Conservation (phyloP, 2,329 filamentous ascomycete species). For the Hymenoscyphus linearis region DNA sequence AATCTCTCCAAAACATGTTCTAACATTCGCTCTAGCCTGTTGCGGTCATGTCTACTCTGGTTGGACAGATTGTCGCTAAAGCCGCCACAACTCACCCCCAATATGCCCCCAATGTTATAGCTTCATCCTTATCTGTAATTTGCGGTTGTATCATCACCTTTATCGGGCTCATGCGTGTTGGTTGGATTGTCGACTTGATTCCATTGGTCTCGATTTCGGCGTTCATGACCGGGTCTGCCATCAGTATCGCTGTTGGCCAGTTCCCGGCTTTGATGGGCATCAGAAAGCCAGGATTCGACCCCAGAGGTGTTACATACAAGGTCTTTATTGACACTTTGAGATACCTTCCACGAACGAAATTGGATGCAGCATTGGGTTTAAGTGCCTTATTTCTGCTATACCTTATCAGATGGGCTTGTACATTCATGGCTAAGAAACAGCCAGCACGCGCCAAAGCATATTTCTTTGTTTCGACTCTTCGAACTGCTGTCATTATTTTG, state of each 20-base stretch:
- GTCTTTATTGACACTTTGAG: constrained; percentile 82
- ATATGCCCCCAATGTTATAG: constrained; percentile 60
- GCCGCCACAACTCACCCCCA: constrained; percentile 53
- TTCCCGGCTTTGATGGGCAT: constrained; percentile 79
- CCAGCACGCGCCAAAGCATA: constrained; percentile 66
- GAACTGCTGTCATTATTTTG: constrained; percentile 86
- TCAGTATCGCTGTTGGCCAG: constrained; percentile 84
- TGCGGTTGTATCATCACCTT: constrained; percentile 70
- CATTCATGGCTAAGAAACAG: constrained; percentile 59
- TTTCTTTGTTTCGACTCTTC: constrained; percentile 88
- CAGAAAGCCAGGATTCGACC: constrained; percentile 50
- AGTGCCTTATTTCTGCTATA: constrained; percentile 76
- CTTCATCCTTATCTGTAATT: constrained; percentile 73
- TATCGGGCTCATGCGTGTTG: constrained; percentile 73
- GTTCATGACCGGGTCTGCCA: constrained; percentile 94
- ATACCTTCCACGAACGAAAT: constrained; percentile 55
- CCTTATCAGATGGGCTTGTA: constrained; percentile 62
- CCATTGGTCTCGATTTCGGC: constrained; percentile 84
- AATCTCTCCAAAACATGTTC: constrained; percentile 4
- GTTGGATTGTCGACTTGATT: constrained; percentile 92
- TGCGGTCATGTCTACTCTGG: constrained; percentile 88
- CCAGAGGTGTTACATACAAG: constrained; percentile 69
- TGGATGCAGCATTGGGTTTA: constrained; percentile 89
- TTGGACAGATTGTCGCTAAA: constrained; percentile 72
- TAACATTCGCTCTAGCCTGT: constrained; percentile 58